Percentiles rank a stretch among this genome's conserved stretches.
These are phyloP conservation scores for Agastache rugosa DNA, from an alignment of 257 asterid species.

Conservation along the genomic window DNA sequence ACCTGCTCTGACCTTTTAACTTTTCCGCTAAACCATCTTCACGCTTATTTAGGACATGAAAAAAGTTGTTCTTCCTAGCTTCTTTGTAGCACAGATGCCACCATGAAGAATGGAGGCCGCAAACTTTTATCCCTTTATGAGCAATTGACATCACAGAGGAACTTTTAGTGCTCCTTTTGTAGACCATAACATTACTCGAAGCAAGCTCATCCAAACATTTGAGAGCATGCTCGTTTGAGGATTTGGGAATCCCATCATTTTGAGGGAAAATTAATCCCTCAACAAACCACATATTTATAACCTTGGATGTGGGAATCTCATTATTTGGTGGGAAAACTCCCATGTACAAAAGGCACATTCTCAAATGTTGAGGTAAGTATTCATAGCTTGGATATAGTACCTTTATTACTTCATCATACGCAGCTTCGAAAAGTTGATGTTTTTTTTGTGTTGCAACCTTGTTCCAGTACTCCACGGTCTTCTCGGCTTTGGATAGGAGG, in stretches of 20 bases:
- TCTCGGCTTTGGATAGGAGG: not conserved
- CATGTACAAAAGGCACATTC: constrained; percentile 2
- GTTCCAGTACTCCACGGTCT: not conserved
- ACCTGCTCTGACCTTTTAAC: not conserved
- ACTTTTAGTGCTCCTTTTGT: constrained; percentile 12
- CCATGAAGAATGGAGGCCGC: constrained; percentile 22
- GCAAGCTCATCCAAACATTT: constrained; percentile 22
- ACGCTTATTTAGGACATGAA: not conserved
- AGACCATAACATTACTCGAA: not conserved
- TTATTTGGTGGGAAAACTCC: constrained; percentile 15
- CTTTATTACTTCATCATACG: not conserved
- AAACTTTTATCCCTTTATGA: not conserved
- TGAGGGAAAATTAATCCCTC: too few relatives aligned
- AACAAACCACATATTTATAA: too few relatives aligned
- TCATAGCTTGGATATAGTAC: constrained; percentile 32
- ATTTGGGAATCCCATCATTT: too few relatives aligned
- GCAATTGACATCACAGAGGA: constrained; percentile 6
- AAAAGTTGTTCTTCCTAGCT: constrained; percentile 27
- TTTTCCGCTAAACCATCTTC: not conserved
- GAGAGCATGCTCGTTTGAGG: not conserved
- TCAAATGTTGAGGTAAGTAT: not conserved
- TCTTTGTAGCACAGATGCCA: constrained; percentile 4
- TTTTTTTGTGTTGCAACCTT: not conserved
- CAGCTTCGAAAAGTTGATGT: constrained; percentile 2
- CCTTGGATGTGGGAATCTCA: too few relatives aligned